Evolutionary conservation across 768 basidiomycete genomes (phyloP).

Genomic region (Zangia roseola): DNA sequence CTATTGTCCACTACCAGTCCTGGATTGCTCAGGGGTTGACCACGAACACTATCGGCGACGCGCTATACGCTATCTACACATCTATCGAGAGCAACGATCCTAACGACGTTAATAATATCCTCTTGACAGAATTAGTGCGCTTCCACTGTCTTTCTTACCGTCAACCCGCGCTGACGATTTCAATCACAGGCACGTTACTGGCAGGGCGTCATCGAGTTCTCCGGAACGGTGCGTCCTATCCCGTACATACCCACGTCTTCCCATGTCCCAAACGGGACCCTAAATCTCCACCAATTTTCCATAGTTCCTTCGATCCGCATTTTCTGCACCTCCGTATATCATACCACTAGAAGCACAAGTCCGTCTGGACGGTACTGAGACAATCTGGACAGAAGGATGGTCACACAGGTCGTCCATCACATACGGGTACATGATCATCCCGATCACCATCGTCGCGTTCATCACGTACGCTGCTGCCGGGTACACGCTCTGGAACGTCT

Average conservation of each 20-base stretch:
- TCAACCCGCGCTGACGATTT: no score
- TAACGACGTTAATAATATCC: no score
- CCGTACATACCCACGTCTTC: no score
- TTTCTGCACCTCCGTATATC: not conserved
- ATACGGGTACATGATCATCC: constrained; percentile 4
- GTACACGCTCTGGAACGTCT: constrained; percentile 6
- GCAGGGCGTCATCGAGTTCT: constrained; percentile 16
- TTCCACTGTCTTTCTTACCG: not conserved
- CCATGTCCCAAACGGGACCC: no score
- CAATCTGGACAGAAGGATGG: constrained; percentile 6
- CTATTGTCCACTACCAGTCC: no score
- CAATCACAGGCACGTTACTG: constrained; percentile 11
- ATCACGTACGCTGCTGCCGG: constrained; percentile 3
- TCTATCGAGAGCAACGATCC: no score
- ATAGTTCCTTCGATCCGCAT: constrained; percentile 7
- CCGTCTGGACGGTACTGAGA: not conserved
- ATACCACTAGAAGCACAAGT: not conserved
- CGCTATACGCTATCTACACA: no score
- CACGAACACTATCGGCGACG: no score
- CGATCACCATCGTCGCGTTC: constrained; percentile 6
- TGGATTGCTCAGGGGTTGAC: no score
- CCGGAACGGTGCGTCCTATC: no score
- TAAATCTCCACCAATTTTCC: no score
- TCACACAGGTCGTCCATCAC: not conserved
- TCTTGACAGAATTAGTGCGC: constrained; percentile 8